Evolutionary conservation across 2,329 filamentous ascomycete genomes (phyloP), one percentile per base, ranked within the genome.

Genomic region (Pseudogymnoascus sp.): DNA sequence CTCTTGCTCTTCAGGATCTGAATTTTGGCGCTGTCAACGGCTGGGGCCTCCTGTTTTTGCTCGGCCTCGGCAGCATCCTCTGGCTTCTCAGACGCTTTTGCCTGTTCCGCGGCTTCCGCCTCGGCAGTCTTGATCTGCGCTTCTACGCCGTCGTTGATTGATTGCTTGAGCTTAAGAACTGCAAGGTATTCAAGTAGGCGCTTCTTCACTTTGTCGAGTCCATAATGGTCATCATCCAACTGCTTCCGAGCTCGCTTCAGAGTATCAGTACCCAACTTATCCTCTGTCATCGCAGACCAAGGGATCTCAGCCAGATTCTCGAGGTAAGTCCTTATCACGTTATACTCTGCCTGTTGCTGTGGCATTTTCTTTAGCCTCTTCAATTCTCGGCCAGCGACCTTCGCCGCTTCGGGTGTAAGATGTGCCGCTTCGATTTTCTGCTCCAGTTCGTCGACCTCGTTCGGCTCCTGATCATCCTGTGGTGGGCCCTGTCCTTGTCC

Each of bases 161-260:
- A 87, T 72, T 97, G 92, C 80, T 97, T 99, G 62, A 99, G 81
- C 68, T 94, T 89, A 60, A 99, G 80, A n/a, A 99, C 94, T 2
- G 94, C 95, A 45, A 99, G 81, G 72, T 99, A 99, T 74, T 97
- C 95, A 4, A 99, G 82, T 21, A 99, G 76, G 45, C 94, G 84
- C 81, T 96, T 97, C 84, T 99, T 99, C 71, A 99, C 93, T 75
- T 93, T 95, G 65, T 97, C 92, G 12, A 99, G 79, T 0, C 94
- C 94, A 69, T 97, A 97, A 74, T 99, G 94, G 71, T 99, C 94
- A 66, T 95, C 87, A 70, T 99, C 92, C 5, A 99, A 82, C 74
- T 97, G 94, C 75, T 92, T 90, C 61, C 91, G 86, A 5, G 94
- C 94, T 68, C 82, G 83, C 63, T 83, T 80, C 62, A 97, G 74